A percentile compares a stretch with the other conserved stretches of the same genome.
Evolutionary conservation across 257 asterid genomes (phyloP).

Genomic region (Solanum acaule): DNA sequence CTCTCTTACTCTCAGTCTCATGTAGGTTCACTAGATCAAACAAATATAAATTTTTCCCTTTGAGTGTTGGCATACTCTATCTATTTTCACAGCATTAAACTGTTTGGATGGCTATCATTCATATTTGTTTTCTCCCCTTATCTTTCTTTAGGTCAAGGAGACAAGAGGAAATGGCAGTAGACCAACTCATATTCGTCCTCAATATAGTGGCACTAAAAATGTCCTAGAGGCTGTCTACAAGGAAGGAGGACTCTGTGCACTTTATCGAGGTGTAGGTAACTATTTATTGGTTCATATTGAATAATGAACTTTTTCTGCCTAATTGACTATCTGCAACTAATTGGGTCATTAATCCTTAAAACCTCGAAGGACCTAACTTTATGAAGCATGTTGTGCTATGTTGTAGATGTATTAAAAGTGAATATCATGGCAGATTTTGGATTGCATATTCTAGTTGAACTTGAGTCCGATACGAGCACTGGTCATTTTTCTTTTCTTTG

Average conservation of each 20-base stretch:
- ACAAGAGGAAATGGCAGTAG: conserved; percentile 28
- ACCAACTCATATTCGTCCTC: conserved; percentile 33
- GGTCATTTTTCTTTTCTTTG: not conserved
- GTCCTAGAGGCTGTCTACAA: conserved; percentile 61
- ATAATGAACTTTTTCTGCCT: not conserved
- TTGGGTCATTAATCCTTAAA: not conserved
- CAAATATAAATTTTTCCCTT: not conserved
- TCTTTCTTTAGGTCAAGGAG: conserved; percentile 45
- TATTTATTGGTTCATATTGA: not conserved
- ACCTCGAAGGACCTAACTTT: not conserved
- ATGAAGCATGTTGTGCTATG: not conserved
- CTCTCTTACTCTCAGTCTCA: not conserved
- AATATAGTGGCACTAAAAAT: conserved; percentile 63
- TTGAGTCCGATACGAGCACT: not conserved
- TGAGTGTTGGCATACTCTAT: not conserved
- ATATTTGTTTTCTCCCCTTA: not conserved
- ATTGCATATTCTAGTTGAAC: not conserved
- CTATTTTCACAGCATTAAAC: not conserved
- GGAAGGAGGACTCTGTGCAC: conserved; percentile 81
- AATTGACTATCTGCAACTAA: not conserved
- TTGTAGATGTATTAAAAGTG: not conserved
- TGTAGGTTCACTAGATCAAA: not conserved
- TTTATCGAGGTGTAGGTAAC: conserved; percentile 91
- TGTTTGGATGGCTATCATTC: not conserved
- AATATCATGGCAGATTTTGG: not conserved